Evolutionary conservation across 2,329 filamentous ascomycete genomes (phyloP), one percentile per base, ranked within the genome.

Genomic region (Aspergillus calidoustus): DNA sequence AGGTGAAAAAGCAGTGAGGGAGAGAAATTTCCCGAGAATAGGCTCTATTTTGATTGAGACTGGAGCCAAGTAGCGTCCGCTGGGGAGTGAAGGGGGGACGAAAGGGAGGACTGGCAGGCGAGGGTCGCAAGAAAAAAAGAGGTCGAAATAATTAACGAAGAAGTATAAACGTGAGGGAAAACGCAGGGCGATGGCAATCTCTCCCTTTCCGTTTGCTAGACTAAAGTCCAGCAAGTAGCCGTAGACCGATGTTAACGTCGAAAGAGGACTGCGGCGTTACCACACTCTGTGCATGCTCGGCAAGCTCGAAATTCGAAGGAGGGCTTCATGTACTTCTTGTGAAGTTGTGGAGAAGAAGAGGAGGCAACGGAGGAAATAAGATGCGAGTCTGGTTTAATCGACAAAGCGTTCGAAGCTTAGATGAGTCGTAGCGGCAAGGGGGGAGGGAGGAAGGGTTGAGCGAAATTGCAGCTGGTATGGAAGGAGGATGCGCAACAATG

Each of bases 281-380:
- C 75, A 75, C 72, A 69, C 75, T 77, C 74, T 73, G 76, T 77
- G 75, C 76, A 77, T 77, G 73, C 75, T 74, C 72, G 75, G 72
- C 71, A 76, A 77, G 72, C 69, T 74, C 71, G 68, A 73, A 73
- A 67, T 65, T 66, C 69, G 74, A 70, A 71, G 71, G 73, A 76
- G 69, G 70, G 68, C 70, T 70, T 77, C 73, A 74, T 75, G 68
- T 71, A 73, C 69, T 41, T 41, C 66, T 66, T 68, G 65, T 72
- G 66, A 66, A 17, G 23, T 31, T 17, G 48, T 31, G 69, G 66
- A 66, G 64, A 66, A 69, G 61, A 64, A 64, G 67, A 65, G 69
- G 47, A 28, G 41, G 69, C 54, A 56, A 61, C 43, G 58, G 57
- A 64, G 51, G 54, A 30, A 46, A 54, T 61, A 55, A 47, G 60